Evolutionary conservation across 2,329 filamentous ascomycete species (phyloP).

Genomic region (Delphinella strobiligena): DNA sequence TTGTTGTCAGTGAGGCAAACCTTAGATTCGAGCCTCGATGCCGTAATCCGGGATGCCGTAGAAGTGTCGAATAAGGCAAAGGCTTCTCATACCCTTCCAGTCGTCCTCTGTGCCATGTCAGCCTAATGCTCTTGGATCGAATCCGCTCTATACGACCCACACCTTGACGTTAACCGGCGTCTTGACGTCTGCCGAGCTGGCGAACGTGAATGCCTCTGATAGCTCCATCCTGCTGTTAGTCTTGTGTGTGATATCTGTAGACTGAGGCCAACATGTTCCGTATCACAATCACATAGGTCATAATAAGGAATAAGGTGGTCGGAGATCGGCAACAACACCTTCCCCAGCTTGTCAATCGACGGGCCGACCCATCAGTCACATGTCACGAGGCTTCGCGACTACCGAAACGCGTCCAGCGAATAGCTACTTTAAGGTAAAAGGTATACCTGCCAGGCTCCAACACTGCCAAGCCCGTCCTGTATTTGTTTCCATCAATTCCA

Average conservation of each 20-base stretch:
- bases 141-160: slow-evolving; percentile 30
- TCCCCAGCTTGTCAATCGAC: background rate
- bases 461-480: too few relatives aligned
- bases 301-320: too few relatives aligned
- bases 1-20: slow-evolving; percentile 32
- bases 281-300: too few relatives aligned
- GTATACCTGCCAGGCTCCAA: too few relatives aligned
- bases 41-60: slow-evolving; percentile 67
- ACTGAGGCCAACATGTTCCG: too few relatives aligned
- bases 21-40: slow-evolving; percentile 79
- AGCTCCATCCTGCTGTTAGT: background rate
- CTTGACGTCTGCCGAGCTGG: slow-evolving; percentile 72
- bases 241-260: too few relatives aligned
- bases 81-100: slow-evolving; percentile 69
- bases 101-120: slow-evolving; percentile 44
- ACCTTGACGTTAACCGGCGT: slow-evolving; percentile 55
- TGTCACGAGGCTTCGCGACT: background rate
- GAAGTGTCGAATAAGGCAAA: slow-evolving; percentile 62
- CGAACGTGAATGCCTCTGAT: slow-evolving; percentile 96
- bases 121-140: slow-evolving; percentile 13
- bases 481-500: too few relatives aligned
- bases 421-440: too few relatives aligned
- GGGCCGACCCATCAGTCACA: background rate
- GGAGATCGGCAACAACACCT: background rate
- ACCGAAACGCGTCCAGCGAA: background rate